A percentile compares a stretch with the other conserved stretches of the same genome.
These are phyloP conservation scores for Metschnikowia sp. DNA, from an alignment of 805 yeast genomes.

Conservation along the genomic window DNA sequence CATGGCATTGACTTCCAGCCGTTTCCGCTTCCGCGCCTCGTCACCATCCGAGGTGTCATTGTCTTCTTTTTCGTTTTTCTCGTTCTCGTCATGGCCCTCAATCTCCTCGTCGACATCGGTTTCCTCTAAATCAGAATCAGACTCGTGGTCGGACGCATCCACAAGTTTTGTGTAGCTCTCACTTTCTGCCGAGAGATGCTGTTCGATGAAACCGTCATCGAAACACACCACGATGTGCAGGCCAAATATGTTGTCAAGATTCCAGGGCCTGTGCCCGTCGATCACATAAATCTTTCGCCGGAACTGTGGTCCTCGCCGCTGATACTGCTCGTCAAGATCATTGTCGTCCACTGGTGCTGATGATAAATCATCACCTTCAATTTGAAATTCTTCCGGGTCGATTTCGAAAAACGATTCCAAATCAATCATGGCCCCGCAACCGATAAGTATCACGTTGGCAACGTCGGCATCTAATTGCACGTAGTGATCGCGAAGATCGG, in stretches of 20 bases:
- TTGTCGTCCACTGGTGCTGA: slow-evolving; percentile 6
- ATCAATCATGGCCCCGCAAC: slow-evolving; percentile 94
- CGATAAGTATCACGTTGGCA: slow-evolving; percentile 71
- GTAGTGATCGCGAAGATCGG: slow-evolving; percentile 68
- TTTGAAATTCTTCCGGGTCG: slow-evolving; percentile 50
- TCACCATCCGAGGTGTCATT: slow-evolving; percentile 26
- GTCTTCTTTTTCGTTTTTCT: slow-evolving; percentile 28
- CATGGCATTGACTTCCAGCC: neutral
- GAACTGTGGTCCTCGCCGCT: slow-evolving; percentile 18
- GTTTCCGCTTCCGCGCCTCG: slow-evolving; percentile 4
- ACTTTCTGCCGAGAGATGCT: slow-evolving; percentile 52
- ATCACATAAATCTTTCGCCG: slow-evolving; percentile 71
- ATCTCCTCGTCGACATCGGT: slow-evolving; percentile 4
- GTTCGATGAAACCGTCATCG: slow-evolving; percentile 79
- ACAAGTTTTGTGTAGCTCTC: slow-evolving; percentile 59
- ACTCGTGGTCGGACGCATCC: slow-evolving; percentile 21
- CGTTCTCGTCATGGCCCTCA: slow-evolving; percentile 32
- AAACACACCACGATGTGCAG: slow-evolving; percentile 73
- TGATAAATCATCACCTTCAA: slow-evolving; percentile 20
- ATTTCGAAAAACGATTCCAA: slow-evolving; percentile 70
- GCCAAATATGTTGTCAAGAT: slow-evolving; percentile 86
- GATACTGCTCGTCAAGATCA: slow-evolving; percentile 16
- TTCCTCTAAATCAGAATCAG: slow-evolving; percentile 17
- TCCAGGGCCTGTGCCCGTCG: slow-evolving; percentile 97
- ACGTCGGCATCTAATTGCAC: slow-evolving; percentile 67